Conservation (phyloP, 2,329 filamentous ascomycete species). For the Leptographium galeiforme region DNA sequence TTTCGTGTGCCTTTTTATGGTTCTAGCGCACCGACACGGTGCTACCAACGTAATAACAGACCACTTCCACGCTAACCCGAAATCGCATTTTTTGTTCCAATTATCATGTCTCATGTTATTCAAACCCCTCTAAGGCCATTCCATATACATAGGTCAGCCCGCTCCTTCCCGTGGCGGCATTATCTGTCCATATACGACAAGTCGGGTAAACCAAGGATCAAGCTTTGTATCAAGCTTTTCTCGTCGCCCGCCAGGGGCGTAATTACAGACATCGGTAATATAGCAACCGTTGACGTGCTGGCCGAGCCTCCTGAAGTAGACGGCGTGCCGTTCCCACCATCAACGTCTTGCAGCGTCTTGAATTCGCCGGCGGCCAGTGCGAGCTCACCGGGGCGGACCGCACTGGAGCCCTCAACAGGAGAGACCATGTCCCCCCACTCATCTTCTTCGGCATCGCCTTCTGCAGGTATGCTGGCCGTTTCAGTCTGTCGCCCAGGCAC, state of each 20-base stretch:
- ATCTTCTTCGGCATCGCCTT: constrained; percentile 28
- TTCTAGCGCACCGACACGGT: no score
- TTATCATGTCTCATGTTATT: no score
- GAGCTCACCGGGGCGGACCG: no score
- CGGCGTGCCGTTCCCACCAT: not conserved
- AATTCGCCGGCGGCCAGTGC: no score
- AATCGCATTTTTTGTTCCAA: no score
- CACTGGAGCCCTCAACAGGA: constrained; percentile 10
- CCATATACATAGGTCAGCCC: not conserved
- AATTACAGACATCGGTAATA: not conserved
- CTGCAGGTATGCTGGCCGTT: not conserved
- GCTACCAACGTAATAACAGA: no score
- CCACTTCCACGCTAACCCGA: no score
- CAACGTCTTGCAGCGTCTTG: not conserved
- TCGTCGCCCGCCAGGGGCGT: not conserved
- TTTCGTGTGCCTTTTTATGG: not conserved
- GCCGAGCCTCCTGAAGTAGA: not conserved
- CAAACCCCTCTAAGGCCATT: no score
- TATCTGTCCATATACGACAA: constrained; percentile 22
- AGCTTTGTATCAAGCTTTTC: constrained; percentile 7
- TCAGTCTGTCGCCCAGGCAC: not conserved
- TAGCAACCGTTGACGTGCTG: not conserved
- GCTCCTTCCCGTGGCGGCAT: not conserved
- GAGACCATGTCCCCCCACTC: constrained; percentile 51
- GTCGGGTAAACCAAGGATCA: constrained; percentile 18